phyloP scores from a whole-genome alignment of 2,329 filamentous ascomycete genomes.

The Alternaria viburni region DNA sequence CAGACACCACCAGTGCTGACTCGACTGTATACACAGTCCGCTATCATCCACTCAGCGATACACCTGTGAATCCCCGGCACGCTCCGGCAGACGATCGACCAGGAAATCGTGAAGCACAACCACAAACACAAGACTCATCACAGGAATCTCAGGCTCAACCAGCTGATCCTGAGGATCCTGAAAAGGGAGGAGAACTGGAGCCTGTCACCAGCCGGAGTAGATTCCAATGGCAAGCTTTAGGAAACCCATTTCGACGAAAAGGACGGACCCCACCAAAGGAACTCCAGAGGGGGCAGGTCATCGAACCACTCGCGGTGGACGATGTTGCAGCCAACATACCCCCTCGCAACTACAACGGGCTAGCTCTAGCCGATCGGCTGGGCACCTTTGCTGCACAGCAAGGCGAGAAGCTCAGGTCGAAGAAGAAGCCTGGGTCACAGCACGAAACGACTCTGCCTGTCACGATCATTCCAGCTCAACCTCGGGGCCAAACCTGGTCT shows the following conservation, averaged over 20 bases:
- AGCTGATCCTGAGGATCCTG: conserved; percentile 32
- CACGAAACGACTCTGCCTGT: conserved; percentile 58
- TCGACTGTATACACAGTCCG: conserved; percentile 70
- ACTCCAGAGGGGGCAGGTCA: conserved; percentile 63
- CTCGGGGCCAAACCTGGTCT: conserved; percentile 62
- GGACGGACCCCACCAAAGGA: conserved; percentile 65
- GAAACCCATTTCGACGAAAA: conserved; percentile 65
- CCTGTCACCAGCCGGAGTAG: conserved; percentile 23
- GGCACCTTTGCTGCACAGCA: conserved; percentile 59
- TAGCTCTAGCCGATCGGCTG: conserved; percentile 53
- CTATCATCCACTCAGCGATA: conserved; percentile 62
- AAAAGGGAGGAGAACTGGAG: conserved; percentile 35
- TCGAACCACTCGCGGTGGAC: conserved; percentile 49
- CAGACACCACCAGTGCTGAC: conserved; percentile 66
- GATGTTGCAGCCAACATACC: conserved; percentile 45
- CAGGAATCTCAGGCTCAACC: conserved; percentile 13
- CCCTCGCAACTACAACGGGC: conserved; percentile 52
- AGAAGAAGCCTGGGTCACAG: conserved; percentile 40
- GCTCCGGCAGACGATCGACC: conserved; percentile 24
- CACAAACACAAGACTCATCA: background rate
- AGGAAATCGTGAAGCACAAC: conserved; percentile 8
- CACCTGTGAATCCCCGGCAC: conserved; percentile 30
- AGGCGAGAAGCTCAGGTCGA: conserved; percentile 53
- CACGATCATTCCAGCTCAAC: conserved; percentile 67
- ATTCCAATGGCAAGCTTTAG: conserved; percentile 58